Base-by-base conservation (phyloP, 371 early-diverging fungal species). In the Umbelopsis sp. region DNA sequence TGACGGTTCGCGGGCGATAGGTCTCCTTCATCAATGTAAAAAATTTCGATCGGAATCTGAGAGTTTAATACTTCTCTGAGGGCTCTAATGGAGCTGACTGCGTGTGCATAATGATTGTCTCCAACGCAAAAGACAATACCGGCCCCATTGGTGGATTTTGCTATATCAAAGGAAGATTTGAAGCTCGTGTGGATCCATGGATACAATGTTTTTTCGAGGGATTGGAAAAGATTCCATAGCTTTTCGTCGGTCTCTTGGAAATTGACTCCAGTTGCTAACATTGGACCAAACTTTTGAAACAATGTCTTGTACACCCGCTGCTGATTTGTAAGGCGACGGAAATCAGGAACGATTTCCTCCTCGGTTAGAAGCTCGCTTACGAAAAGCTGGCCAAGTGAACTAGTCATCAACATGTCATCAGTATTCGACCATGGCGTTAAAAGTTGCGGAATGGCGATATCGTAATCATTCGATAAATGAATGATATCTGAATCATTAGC, bases 61-160 rank as follows among this genome's bases (percentile, higher is more conserved):
- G 84, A 86, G 66, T 84, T 74, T 24, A 87, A 78, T 3, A 90
- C 73, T 12, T 75, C 65, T 0, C 93, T 86, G 24, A 93, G 70
- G 3, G 84, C 77, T 24, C 76, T 72, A 29, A 92, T 81, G 3
- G 89, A 72, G 16, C 83, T 80, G 20, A 80, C 72, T 10, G 91
- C 89, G 48, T 82, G 79, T 20, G 81, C 76, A 66, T 88, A 87
- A 68, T 92, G 92, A 44, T 71, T 63, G 57, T 87, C 82, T 44
- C 92, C 92, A 0, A 87, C 84, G 52, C 89, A 86, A 67, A 92
- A 85, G 24, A 93, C 92, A 65, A 92, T 80, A 1, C 93, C 93
- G 45, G 80, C 68, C 0, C 84, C 86, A 8, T 72, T 72, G 57
- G 68, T 70, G n/a, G 67, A 71, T 8, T 65, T 8, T 52, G 68